A percentile compares a stretch with the other conserved stretches of the same genome.
phyloP scores from a whole-genome alignment of 2,329 filamentous ascomycete species.

The Alternaria alternata region DNA sequence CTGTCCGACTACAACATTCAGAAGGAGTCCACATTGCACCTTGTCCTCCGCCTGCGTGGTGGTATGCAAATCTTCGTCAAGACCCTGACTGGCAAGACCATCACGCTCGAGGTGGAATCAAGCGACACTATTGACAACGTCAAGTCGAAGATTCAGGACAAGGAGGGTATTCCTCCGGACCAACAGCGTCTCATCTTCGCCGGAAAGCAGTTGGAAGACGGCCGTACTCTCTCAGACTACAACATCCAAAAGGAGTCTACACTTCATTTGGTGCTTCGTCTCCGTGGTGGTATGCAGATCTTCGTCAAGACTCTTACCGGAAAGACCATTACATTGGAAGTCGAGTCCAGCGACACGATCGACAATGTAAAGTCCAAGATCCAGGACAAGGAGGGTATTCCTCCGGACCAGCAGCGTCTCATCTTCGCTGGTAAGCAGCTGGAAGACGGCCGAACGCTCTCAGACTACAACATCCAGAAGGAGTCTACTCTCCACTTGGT shows the following conservation, averaged over 20 bases:
- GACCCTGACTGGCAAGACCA: slow-evolving; percentile 69
- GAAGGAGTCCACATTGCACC: slow-evolving; percentile 73
- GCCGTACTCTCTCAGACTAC: slow-evolving; percentile 88
- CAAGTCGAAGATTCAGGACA: slow-evolving; percentile 96
- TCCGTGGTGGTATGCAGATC: slow-evolving; percentile 78
- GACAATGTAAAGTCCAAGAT: slow-evolving; percentile 97
- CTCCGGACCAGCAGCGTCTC: slow-evolving; percentile 90
- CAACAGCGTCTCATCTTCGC: slow-evolving; percentile 97
- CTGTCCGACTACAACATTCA: slow-evolving; percentile 65
- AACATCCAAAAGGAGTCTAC: slow-evolving; percentile 96
- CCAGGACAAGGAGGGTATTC: slow-evolving; percentile 79
- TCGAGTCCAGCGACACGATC: slow-evolving; percentile 88
- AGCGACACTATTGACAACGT: slow-evolving; percentile 96
- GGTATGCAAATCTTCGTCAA: slow-evolving; percentile 71
- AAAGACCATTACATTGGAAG: slow-evolving; percentile 93
- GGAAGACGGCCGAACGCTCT: slow-evolving; percentile 88
- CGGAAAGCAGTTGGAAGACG: slow-evolving; percentile 95
- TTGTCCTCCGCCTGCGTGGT: slow-evolving; percentile 77
- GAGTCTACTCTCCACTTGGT: slow-evolving; percentile 72
- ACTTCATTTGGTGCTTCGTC: slow-evolving; percentile 84
- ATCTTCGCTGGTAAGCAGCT: slow-evolving; percentile 95
- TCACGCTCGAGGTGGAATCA: slow-evolving; percentile 71
- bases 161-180: slow-evolving; percentile 95
- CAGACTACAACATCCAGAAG: slow-evolving; percentile 95
- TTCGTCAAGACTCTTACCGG: slow-evolving; percentile 70